Conservation (phyloP, 2,329 filamentous ascomycete species). For the Raffaelea ambrosiae region DNA sequence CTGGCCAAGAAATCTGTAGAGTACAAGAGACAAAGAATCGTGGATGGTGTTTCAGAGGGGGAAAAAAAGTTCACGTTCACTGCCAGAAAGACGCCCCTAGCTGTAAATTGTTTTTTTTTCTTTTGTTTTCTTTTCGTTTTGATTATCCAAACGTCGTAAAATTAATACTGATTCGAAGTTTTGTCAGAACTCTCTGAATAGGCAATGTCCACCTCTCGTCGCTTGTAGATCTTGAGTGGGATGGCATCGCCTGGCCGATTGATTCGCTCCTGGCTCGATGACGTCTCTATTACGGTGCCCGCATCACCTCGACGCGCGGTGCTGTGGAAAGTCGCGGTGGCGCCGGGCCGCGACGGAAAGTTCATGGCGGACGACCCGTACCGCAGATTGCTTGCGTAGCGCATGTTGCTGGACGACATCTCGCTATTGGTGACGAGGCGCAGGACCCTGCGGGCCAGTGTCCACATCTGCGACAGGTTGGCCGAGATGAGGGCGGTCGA, state of each 20-base stretch:
- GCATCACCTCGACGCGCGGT: neutral
- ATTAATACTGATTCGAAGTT: neutral
- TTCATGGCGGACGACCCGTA: slow-evolving; percentile 1
- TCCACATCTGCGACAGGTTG: slow-evolving; percentile 35
- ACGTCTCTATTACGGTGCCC: neutral
- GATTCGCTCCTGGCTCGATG: slow-evolving; percentile 29
- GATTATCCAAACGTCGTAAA: too few species aligned
- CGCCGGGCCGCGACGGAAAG: slow-evolving; percentile 17
- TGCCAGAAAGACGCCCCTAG: too few species aligned
- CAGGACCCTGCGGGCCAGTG: slow-evolving; percentile 29
- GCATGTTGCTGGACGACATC: slow-evolving; percentile 18
- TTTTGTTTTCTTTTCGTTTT: too few species aligned
- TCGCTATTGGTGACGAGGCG: slow-evolving; percentile 24
- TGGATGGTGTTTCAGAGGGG: too few species aligned
- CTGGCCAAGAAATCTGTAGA: too few species aligned
- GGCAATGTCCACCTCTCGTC: slow-evolving; percentile 8
- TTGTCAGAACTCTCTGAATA: neutral
- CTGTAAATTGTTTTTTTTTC: too few species aligned
- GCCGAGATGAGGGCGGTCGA: slow-evolving; percentile 35
- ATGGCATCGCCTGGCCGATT: slow-evolving; percentile 18
- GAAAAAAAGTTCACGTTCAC: too few species aligned
- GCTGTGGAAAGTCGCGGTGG: neutral
- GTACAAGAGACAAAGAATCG: too few species aligned
- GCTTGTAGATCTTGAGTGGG: slow-evolving; percentile 15
- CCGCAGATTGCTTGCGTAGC: slow-evolving; percentile 13